Evolutionary conservation across 1,284 basidiomycete genomes (phyloP).

Genomic region (Phellopilus nigrolimitatus): DNA sequence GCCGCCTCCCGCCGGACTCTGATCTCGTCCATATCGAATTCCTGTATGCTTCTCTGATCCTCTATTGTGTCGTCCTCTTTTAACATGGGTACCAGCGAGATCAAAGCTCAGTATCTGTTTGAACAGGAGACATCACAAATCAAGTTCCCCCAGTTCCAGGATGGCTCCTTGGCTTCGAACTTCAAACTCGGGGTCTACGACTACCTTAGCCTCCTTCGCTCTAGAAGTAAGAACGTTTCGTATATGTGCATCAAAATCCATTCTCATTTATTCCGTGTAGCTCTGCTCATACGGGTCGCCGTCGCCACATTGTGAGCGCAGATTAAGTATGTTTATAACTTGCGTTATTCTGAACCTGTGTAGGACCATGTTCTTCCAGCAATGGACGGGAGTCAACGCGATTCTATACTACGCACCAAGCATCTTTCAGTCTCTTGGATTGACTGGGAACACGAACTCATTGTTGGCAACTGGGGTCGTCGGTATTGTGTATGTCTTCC

Average conservation of each 20-base stretch:
- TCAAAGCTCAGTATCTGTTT: conserved; percentile 73
- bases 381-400: conserved; percentile 62
- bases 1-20: conserved; percentile 49
- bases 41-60: conserved; percentile 36
- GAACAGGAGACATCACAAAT: conserved; percentile 57
- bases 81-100: conserved; percentile 44
- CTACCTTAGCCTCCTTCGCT: conserved; percentile 51
- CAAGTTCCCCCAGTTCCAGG: conserved; percentile 62
- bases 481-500: conserved; percentile 60
- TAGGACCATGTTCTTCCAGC: conserved; percentile 73
- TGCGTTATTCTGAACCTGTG: conserved; percentile 6
- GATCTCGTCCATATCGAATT: conserved; percentile 76
- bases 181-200: conserved; percentile 57
- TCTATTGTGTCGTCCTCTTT: background rate
- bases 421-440: conserved; percentile 56
- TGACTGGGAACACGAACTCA: conserved; percentile 54
- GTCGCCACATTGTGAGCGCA: conserved; percentile 59
- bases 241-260: background rate
- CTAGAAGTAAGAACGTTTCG: conserved; percentile 40
- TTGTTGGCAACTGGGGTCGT: conserved; percentile 80
- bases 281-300: conserved; percentile 52
- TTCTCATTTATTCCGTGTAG: conserved; percentile 27
- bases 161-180: conserved; percentile 49
- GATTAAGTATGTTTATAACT: conserved; percentile 25
- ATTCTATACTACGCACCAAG: conserved; percentile 67